A percentile compares a stretch with the other conserved stretches of the same genome.
These are phyloP conservation scores for Metschnikowia colocasiae DNA, from an alignment of 805 yeast species.

Conservation along the genomic window DNA sequence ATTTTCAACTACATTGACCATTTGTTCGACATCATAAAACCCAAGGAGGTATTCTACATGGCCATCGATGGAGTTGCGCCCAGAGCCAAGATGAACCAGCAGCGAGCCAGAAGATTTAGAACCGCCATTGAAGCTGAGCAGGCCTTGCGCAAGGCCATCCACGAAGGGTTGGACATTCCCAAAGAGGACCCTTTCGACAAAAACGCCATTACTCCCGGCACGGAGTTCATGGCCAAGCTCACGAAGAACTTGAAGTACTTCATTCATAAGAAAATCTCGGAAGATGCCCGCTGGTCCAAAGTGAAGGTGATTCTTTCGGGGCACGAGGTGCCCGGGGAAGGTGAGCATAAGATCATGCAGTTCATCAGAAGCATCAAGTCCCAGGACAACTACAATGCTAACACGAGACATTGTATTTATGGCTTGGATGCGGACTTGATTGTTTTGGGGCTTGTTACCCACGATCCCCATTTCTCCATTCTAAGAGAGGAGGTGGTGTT, in stretches of 20 bases:
- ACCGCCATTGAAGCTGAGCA: constrained; percentile 91
- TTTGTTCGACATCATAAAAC: constrained; percentile 80
- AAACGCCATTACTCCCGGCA: constrained; percentile 93
- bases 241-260: constrained; percentile 80
- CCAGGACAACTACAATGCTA: constrained; percentile 68
- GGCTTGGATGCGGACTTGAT: constrained; percentile 96
- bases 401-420: constrained; percentile 88
- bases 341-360: constrained; percentile 97
- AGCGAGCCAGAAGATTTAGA: constrained; percentile 91
- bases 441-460: constrained; percentile 86
- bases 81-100: constrained; percentile 97
- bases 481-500: constrained; percentile 94
- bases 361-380: constrained; percentile 76
- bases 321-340: constrained; percentile 97
- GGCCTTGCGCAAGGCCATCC: constrained; percentile 66
- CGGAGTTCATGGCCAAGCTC: constrained; percentile 90
- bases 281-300: constrained; percentile 82
- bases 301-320: constrained; percentile 79
- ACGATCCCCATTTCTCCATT: constrained; percentile 93
- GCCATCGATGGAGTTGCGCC: constrained; percentile 99
- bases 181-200: constrained; percentile 86
- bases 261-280: constrained; percentile 80
- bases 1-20: constrained; percentile 94
- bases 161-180: constrained; percentile 70
- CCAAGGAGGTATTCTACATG: constrained; percentile 84